Conservation (phyloP, 1,139 yeast species). For the Pneumocystis oryctolagi region DNA sequence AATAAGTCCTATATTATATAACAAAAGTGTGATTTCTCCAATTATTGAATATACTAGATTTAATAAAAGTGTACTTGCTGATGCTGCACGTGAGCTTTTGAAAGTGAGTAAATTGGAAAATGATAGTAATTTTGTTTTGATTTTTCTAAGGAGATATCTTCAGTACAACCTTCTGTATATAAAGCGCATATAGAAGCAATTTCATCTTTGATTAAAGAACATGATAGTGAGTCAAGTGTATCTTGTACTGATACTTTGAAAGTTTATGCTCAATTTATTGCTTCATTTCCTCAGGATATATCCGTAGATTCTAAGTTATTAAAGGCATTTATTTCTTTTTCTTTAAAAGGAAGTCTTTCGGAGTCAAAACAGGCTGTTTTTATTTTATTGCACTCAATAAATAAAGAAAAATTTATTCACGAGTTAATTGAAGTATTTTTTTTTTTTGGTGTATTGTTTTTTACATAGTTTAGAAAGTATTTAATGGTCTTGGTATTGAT, state of each 20-base stretch:
- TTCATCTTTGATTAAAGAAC: neutral
- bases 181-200: constrained; percentile 44
- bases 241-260: constrained; percentile 32
- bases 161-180: constrained; percentile 48
- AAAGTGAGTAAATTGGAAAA: constrained; percentile 28
- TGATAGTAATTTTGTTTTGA: constrained; percentile 25
- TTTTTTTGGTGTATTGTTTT: neutral
- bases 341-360: constrained; percentile 39
- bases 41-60: constrained; percentile 28
- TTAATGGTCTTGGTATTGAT: constrained; percentile 29
- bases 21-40: constrained; percentile 46
- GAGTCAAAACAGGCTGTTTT: constrained; percentile 58
- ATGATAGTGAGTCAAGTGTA: neutral
- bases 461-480: constrained; percentile 23
- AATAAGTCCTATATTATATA: constrained; percentile 46
- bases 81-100: constrained; percentile 1
- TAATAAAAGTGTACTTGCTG: neutral
- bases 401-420: constrained; percentile 23
- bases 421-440: constrained; percentile 12
- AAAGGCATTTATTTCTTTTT: constrained; percentile 28
- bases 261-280: constrained; percentile 47
- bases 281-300: constrained; percentile 31
- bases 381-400: constrained; percentile 36
- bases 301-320: constrained; percentile 22
- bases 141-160: constrained; percentile 46